phyloP scores from a whole-genome alignment of 1,139 yeast species.

The Yamadazyma triangularis region DNA sequence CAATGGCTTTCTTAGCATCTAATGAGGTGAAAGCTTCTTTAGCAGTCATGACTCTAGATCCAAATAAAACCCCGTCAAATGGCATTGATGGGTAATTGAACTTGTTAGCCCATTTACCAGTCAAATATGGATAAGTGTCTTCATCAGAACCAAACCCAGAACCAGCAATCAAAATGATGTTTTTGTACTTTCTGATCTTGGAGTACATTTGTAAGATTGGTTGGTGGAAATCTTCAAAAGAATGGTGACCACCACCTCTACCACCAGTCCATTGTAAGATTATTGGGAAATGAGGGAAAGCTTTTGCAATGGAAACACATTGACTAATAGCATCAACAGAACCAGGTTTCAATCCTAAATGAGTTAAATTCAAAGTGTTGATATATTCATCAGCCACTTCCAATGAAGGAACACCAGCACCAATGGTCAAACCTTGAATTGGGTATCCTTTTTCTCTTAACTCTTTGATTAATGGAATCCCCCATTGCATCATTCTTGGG shows the following conservation, averaged over 20 bases:
- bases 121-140: constrained; percentile 94
- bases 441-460: constrained; percentile 93
- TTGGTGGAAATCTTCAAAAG: constrained; percentile 98
- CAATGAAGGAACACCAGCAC: constrained; percentile 98
- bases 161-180: constrained; percentile 90
- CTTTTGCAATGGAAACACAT: constrained; percentile 86
- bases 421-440: constrained; percentile 91
- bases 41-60: constrained; percentile 96
- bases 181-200: constrained; percentile 85
- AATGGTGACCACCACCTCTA: constrained; percentile 99
- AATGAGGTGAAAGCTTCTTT: constrained; percentile 93
- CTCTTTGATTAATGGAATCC: constrained; percentile 88
- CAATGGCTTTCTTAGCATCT: constrained; percentile 91
- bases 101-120: constrained; percentile 89
- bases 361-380: constrained; percentile 86
- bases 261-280: constrained; percentile 99
- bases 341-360: constrained; percentile 96
- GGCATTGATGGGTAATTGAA: constrained; percentile 98
- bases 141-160: constrained; percentile 97
- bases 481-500: constrained; percentile 98
- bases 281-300: constrained; percentile 94
- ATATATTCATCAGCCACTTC: constrained; percentile 98
- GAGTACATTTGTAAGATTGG: constrained; percentile 95
- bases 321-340: constrained; percentile 88
- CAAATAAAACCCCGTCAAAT: constrained; percentile 93